Base-by-base conservation (phyloP, 2,329 filamentous ascomycete genomes). In the Magnaporthiopsis poae region DNA sequence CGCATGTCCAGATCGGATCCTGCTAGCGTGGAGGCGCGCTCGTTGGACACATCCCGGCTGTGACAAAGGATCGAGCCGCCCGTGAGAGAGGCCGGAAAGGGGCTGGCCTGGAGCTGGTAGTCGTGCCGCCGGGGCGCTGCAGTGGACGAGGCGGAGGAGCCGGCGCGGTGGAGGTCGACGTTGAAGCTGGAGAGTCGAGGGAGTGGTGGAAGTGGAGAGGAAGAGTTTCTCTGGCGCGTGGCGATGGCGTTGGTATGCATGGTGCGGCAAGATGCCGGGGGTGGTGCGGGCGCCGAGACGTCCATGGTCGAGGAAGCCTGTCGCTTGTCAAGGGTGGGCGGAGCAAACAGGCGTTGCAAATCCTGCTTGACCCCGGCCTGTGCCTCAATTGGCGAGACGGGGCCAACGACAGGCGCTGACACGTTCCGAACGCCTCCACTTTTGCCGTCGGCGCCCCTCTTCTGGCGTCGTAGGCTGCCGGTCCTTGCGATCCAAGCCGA, bases 1-100 rank as follows among this genome's bases (percentile, higher is more conserved):
- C 86, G 84, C 68, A 80, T 80, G 68, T 91, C 88, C 72, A 85
- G 84, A 71, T 92, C 90, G 35, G 88, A 91, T 68, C 87, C 88
- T 68, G 86, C 85, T 69, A 89, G 80, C 35, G 87, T 90, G 31
- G 88, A 90, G 25, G 84, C 80, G 66, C 84, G 81, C 70, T 88
- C 86, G 60, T 76, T 76, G 0, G 76, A 77, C 5, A 74, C 71
- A 8, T 73, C 75, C 27, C 77, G 73, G 68, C 73, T 76, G 78
- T 75, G 80, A 68, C 76, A 80, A 75, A 79, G 79, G 67, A 71
- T 68, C 0, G 72, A 66, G 66, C 72, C 35, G 66, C 67, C 66
- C 69, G 75, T 21, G 67, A 67, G 12, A 62, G 74, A 66, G 76
- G 59, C 35, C 35, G 60, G 64, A 9, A 65, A 29, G 35, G 64